Base-by-base conservation (phyloP, 108 stramenopile genomes). In the Schizochytrium sp. region DNA sequence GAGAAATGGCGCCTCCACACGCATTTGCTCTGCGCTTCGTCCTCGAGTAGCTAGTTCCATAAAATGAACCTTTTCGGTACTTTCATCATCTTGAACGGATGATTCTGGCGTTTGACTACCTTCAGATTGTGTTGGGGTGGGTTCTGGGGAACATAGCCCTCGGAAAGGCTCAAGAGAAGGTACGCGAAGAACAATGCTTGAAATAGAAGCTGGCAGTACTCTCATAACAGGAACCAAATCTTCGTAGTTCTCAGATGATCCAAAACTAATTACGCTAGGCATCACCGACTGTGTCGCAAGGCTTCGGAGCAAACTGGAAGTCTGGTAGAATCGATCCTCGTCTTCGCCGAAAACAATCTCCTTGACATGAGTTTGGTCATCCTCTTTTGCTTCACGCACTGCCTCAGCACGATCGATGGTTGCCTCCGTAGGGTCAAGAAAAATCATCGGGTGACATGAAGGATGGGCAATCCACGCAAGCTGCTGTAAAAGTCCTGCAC, bases 281-380 rank as follows among this genome's bases (percentile, higher is more conserved):
- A n/a, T n/a, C 76, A 83, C 47, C 45, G 50, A 55, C 5, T 42
- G 76, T 12, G 47, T 55, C 17, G 76, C 47, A 7, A 83, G 1
- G 1, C 76, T 40, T 13, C 47, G 47, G 0, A 83, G 28, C 10
- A 83, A 53, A 40, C 28, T 55, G 50, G 28, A 38, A 7, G 76
- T 55, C 5, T 47, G 50, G 50, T 55, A 83, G 76, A 83, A 55
- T 1, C 76, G 76, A 3, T 83, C 47, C 50, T 83, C 76, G 5
- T 49, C 76, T 28, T 83, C 76, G 47, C 76, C 76, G 28, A 83
- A 83, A 38, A 83, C 76, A 40, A 83, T 83, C 47, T 83, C 76
- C 53, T 83, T 83, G 47, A 83, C 76, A 53, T 83, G 76, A 38
- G 76, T 13, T 17, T 28, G 17, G 17, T 13, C 15, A 17, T 13